Conservation (phyloP, 306 rosid species). For the Vachellia pachyceras region DNA sequence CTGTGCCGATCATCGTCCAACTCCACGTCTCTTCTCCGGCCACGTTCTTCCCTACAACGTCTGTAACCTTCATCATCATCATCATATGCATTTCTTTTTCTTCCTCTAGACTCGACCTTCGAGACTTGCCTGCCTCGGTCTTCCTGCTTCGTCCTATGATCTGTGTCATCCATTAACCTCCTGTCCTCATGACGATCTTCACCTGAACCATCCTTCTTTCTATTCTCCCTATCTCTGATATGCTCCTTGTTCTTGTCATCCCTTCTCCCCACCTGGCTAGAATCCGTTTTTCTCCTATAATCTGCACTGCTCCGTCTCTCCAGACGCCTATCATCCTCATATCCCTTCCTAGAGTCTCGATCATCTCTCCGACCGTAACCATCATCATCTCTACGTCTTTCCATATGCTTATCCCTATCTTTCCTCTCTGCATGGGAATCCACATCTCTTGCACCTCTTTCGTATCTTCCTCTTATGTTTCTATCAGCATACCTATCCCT, state of each 20-base stretch:
- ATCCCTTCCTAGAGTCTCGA: slow-evolving; percentile 50
- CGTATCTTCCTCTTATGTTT: slow-evolving; percentile 51
- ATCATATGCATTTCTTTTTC: slow-evolving; percentile 53
- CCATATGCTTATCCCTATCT: slow-evolving; percentile 53
- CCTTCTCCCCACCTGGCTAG: slow-evolving; percentile 48
- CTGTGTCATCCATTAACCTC: slow-evolving; percentile 17
- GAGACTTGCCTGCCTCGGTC: slow-evolving; percentile 43
- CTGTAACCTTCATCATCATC: slow-evolving; percentile 45
- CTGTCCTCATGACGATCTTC: slow-evolving; percentile 33
- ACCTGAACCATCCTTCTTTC: slow-evolving; percentile 27
- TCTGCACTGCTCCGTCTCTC: slow-evolving; percentile 49
- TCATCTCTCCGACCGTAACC: slow-evolving; percentile 43
- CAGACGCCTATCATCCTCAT: slow-evolving; percentile 42
- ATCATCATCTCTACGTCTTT: slow-evolving; percentile 50
- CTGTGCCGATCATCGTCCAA: slow-evolving; percentile 40
- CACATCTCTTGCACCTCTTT: slow-evolving; percentile 50
- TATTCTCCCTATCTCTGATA: slow-evolving; percentile 5
- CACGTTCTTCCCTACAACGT: slow-evolving; percentile 53
- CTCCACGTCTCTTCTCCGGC: slow-evolving; percentile 45
- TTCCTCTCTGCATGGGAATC: slow-evolving; percentile 52
- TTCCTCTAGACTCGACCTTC: slow-evolving; percentile 47
- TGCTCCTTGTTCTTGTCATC: slow-evolving; percentile 41
- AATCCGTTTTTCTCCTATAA: slow-evolving; percentile 47
- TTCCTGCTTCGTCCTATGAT: slow-evolving; percentile 47
- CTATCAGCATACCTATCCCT: slow-evolving; percentile 54